phyloP scores from a whole-genome alignment of 2,329 filamentous ascomycete species.

The Pseudogymnoascus sp. region DNA sequence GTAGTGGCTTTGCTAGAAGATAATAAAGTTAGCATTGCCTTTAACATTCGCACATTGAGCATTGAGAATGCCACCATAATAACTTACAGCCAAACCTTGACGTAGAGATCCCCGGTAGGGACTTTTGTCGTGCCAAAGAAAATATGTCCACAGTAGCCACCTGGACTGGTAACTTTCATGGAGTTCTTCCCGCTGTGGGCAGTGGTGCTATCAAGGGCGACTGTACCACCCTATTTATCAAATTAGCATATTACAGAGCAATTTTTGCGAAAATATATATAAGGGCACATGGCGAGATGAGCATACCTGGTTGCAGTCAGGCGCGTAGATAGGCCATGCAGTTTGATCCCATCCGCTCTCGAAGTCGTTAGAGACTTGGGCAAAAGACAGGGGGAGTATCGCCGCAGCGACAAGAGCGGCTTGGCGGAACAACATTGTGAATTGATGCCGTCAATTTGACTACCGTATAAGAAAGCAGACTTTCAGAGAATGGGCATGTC shows the following conservation, averaged over 20 bases:
- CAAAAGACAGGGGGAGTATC: slow-evolving; percentile 39
- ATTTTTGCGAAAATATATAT: background rate
- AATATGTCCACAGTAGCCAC: slow-evolving; percentile 49
- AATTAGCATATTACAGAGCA: background rate
- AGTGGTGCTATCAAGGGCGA: slow-evolving; percentile 46
- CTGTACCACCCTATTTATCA: slow-evolving; percentile 34
- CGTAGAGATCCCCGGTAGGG: slow-evolving; percentile 48
- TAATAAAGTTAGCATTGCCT: slow-evolving; percentile 18
- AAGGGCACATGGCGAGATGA: background rate
- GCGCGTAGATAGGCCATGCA: slow-evolving; percentile 49
- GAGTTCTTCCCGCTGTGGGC: slow-evolving; percentile 49
- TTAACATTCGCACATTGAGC: background rate
- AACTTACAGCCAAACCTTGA: slow-evolving; percentile 46
- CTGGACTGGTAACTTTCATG: slow-evolving; percentile 42
- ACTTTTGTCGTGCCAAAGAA: slow-evolving; percentile 51
- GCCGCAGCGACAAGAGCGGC: slow-evolving; percentile 37
- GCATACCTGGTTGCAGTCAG: slow-evolving; percentile 46
- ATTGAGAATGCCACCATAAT: background rate
- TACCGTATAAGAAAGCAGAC: slow-evolving; percentile 10
- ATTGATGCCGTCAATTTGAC: slow-evolving; percentile 11
- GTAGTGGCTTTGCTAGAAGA: slow-evolving; percentile 43
- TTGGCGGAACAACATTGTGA: slow-evolving; percentile 34
- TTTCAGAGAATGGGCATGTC: slow-evolving; percentile 14
- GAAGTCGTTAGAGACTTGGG: slow-evolving; percentile 42
- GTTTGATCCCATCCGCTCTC: slow-evolving; percentile 49